Evolutionary conservation across 2,329 filamentous ascomycete species (phyloP), one percentile per base, ranked within the genome.

Genomic region (Neonectria coccinea): DNA sequence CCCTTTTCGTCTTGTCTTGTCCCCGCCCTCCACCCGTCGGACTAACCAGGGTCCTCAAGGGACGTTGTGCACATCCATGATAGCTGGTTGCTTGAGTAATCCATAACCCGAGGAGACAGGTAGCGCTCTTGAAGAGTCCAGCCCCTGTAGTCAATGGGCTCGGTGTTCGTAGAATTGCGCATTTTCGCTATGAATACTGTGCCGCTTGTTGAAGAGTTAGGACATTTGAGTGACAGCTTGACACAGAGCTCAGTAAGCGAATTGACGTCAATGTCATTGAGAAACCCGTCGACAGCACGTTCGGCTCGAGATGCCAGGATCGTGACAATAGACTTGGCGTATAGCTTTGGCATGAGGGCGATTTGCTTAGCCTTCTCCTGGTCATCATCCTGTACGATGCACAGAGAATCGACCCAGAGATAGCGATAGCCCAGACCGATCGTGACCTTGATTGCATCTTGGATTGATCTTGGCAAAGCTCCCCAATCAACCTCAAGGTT

Each of bases 351-450:
- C 50, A 53, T 53, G 10, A 39, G 14, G 5, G 50, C 50, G 20
- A 53, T 53, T 25, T 53, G 31, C 18, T 39, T 25, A 2, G 50
- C 50, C 22, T 53, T 53, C 12, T 53, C 50, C 11, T 10, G 14
- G 12, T 53, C 33, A 33, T 25, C 33, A 39, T 53, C 18, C 22
- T 53, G 50, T 3, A 53, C 22, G 14, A 53, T 53, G 16, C 50
- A 53, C 18, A 53, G 22, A 20, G 50, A 39, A 25, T 53, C 50
- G 14, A 53, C 20, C 50, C 50, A 53, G 18, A 53, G 31, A 7
- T 25, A 31, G 6, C 18, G 12, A 16, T 53, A 53, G 6, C 51
- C 33, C 14, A 53, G 12, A 3, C 8, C 31, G 9, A 47, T 12
- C 7, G 20, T 25, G 12, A 47, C 22, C 8, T 8, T 47, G 20